These are phyloP conservation scores for Tephrocybe sp. DNA, from an alignment of 768 basidiomycete species.

Conservation along the genomic window DNA sequence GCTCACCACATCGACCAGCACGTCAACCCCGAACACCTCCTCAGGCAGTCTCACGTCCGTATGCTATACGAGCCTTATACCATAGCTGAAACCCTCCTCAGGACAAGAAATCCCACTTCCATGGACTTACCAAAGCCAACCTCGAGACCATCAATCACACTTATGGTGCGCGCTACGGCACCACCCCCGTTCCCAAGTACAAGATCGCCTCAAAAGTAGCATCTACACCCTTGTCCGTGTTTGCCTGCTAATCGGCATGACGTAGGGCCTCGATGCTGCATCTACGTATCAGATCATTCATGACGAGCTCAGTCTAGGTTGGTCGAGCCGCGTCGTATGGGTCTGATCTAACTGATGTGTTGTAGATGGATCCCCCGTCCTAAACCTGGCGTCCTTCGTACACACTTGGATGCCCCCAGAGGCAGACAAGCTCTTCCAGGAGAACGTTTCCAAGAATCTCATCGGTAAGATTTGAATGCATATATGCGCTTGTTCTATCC, in stretches of 20 bases:
- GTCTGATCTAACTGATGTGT: slow-evolving; percentile 5
- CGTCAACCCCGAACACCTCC: slow-evolving; percentile 65
- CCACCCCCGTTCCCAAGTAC: slow-evolving; percentile 72
- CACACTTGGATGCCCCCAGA: slow-evolving; percentile 64
- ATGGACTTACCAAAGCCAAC: slow-evolving; percentile 32
- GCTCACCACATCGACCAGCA: slow-evolving; percentile 39
- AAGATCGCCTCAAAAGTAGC: slow-evolving; percentile 54
- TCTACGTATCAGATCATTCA: slow-evolving; percentile 55
- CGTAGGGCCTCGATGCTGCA: slow-evolving; percentile 56
- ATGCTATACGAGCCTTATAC: not conserved
- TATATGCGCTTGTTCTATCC: not conserved
- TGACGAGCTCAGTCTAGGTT: slow-evolving; percentile 63
- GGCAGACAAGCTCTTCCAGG: slow-evolving; percentile 53
- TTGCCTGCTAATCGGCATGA: not conserved
- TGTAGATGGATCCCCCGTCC: slow-evolving; percentile 54
- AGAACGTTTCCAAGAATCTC: slow-evolving; percentile 68
- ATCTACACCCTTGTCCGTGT: not conserved
- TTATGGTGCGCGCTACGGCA: slow-evolving; percentile 66
- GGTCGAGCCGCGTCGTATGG: slow-evolving; percentile 21
- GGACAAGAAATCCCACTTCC: slow-evolving; percentile 46
- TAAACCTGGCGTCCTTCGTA: slow-evolving; percentile 66
- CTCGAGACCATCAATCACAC: slow-evolving; percentile 37
- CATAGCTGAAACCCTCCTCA: slow-evolving; percentile 17
- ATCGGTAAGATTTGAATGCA: slow-evolving; percentile 35
- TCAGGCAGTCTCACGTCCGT: slow-evolving; percentile 53